These are phyloP conservation scores for Diversispora eburnea DNA, from an alignment of 192 early-diverging fungal species.

Conservation along the genomic window DNA sequence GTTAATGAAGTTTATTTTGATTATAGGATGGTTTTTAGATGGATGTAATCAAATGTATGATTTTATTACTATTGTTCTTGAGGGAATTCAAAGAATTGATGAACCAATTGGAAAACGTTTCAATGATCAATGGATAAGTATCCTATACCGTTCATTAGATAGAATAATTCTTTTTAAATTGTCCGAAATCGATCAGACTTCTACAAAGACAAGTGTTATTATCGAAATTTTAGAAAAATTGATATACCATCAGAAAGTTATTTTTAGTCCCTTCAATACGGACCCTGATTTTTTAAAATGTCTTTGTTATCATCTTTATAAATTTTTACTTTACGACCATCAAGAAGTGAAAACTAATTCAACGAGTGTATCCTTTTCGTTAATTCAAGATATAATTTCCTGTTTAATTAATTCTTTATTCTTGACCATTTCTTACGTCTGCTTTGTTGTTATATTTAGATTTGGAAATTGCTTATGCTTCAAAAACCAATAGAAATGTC, in stretches of 20 bases:
- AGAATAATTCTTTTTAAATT: slow-evolving; percentile 52
- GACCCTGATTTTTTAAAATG: slow-evolving; percentile 65
- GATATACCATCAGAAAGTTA: slow-evolving; percentile 62
- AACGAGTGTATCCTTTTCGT: slow-evolving; percentile 38
- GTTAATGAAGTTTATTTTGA: not conserved
- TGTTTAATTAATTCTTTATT: too few relatives aligned
- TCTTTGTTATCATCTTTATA: slow-evolving; percentile 60
- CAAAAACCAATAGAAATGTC: slow-evolving; percentile 52
- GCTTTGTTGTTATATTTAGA: slow-evolving; percentile 21
- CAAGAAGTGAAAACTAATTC: slow-evolving; percentile 41
- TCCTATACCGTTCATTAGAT: slow-evolving; percentile 47
- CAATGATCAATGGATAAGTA: slow-evolving; percentile 34
- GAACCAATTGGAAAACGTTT: slow-evolving; percentile 16
- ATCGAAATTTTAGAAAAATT: slow-evolving; percentile 44
- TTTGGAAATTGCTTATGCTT: slow-evolving; percentile 59
- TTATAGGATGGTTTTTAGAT: slow-evolving; percentile 43
- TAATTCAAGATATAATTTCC: too few relatives aligned
- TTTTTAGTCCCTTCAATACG: slow-evolving; percentile 47
- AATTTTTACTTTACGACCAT: slow-evolving; percentile 42
- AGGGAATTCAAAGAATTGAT: slow-evolving; percentile 29
- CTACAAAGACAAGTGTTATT: slow-evolving; percentile 35
- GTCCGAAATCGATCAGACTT: slow-evolving; percentile 47
- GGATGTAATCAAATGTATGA: slow-evolving; percentile 45
- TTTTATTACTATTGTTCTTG: slow-evolving; percentile 50
- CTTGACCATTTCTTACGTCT: too few relatives aligned